Evolutionary conservation across 768 basidiomycete genomes (phyloP), one percentile per base, ranked within the genome.

Genomic region (Lentinus brumalis): DNA sequence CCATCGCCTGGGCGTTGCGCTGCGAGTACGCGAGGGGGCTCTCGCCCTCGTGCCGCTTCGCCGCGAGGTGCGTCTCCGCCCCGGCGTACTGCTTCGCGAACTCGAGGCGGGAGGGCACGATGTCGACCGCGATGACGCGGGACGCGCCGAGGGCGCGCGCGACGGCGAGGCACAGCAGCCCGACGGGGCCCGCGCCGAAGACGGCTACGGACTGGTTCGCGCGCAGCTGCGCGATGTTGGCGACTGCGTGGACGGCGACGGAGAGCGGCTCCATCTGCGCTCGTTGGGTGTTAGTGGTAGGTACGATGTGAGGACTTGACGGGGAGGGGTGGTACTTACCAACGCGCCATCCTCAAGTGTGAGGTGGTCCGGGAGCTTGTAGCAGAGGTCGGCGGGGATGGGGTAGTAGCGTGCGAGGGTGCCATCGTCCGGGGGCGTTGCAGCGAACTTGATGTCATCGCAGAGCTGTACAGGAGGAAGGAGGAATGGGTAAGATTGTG

Each of bases 271-370:
- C 96, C 79, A 97, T 94, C 92, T 94, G 56, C 21, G 21, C 21
- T 26, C 21, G 21, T 26, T 26, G 21, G 21, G 1, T 26, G 2
- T 26, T 26, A 26, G 21, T 26, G 21, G 21, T 26, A 26, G 21
- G 21, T 26, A 26, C 21, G 21, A 26, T 26, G 21, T 26, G 21
- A 26, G 21, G 2, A 26, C 21, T 26, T 26, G 21, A 18, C 18
- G 12, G 39, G 31, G 31, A 50, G 46, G 39, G 51, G 40, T n/a
- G 51, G 15, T 59, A 40, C 78, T 52, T 58, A 91, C 91, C 92
- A 98, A 90, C 6, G 96, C 95, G 35, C 96, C 96, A 71, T 98
- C 95, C 74, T 96, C 96, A 12, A 96, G 83, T n/a, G 88, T 84
- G 50, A 98, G 85, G 69, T 86, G 80, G n/a, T 88, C 83, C 2